These are phyloP conservation scores for Zasmidium angulare DNA, from an alignment of 2,329 filamentous ascomycete species.

Conservation along the genomic window DNA sequence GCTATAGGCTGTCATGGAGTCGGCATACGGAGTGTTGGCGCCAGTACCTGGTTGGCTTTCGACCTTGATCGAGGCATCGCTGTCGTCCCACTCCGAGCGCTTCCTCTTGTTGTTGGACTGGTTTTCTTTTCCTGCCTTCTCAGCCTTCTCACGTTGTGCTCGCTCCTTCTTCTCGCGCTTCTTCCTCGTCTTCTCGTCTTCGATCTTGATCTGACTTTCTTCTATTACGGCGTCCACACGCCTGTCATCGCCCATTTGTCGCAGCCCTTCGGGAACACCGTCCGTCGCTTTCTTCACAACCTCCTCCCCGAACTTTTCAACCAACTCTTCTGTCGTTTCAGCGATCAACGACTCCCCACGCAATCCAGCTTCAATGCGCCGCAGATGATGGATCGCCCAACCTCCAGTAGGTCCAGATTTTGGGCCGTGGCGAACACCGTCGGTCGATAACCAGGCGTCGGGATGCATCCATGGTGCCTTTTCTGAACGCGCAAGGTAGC, in stretches of 20 bases:
- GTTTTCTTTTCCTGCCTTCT: conserved; percentile 8
- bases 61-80: conserved; percentile 19
- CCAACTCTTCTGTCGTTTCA: conserved; percentile 37
- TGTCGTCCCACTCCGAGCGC: conserved; percentile 19
- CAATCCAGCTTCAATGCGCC: conserved; percentile 54
- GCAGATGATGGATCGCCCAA: conserved; percentile 54
- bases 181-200: conserved; percentile 14
- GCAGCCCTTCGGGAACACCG: not conserved
- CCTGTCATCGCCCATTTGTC: conserved; percentile 28
- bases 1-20: conserved; percentile 10
- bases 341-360: conserved; percentile 51
- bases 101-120: conserved; percentile 14
- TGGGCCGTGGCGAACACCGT: conserved; percentile 44
- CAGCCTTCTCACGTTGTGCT: conserved; percentile 12
- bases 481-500: conserved; percentile 43
- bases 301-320: conserved; percentile 40
- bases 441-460: conserved; percentile 45
- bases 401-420: conserved; percentile 46
- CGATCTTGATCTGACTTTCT: not conserved
- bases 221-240: conserved; percentile 25
- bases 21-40: conserved; percentile 13
- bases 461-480: conserved; percentile 49
- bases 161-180: conserved; percentile 18
- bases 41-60: conserved; percentile 10
- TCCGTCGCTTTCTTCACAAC: conserved; percentile 14